Evolutionary conservation across 1,284 basidiomycete species (phyloP), one percentile per base, ranked within the genome.

Genomic region (Boletus semigastroideus): DNA sequence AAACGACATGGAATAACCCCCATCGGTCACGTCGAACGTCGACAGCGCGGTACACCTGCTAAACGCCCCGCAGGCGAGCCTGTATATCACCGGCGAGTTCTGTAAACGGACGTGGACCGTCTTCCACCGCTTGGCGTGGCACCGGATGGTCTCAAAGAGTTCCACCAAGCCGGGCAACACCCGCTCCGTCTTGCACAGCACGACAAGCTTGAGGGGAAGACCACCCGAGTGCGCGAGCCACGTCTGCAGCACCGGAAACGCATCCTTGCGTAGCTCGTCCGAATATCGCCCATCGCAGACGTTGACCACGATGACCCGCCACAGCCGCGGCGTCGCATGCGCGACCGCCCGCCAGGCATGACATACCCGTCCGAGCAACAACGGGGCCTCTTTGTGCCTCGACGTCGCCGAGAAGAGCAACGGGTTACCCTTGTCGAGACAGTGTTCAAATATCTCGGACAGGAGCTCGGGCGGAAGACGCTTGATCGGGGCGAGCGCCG

Each of bases 351-450:
- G 62, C 63, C 63, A 64, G 1, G 52, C 36, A 34, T 51, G 55
- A 30, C 63, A 64, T 16, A 68, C 63, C 1, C 65, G 58, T 6
- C 64, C 65, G 10, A 68, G 55, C 16, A 65, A 19, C 20, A 65
- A 34, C 1, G 64, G 66, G 0, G 62, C 55, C 14, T 49, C 53
- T 30, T 27, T 56, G 40, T 11, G 25, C n/a, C 55, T 51, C 17
- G 45, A 20, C 1, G 33, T 33, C 20, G 27, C 28, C 4, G 53
- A 28, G n/a, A 57, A 48, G 12, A 46, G 11, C 28, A 25, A 16
- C 1, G 43, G 16, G 4, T 31, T 10, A 9, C 37, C 22, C 2
- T 7, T n/a, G 12, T 58, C 51, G 28, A 65, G 48, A 42, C 60
- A 63, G 13, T 40, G 48, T 46, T 61, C 60, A n/a, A 65, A 67